Base-by-base conservation (phyloP, 2,329 filamentous ascomycete species). In the Fusarium beomiforme region DNA sequence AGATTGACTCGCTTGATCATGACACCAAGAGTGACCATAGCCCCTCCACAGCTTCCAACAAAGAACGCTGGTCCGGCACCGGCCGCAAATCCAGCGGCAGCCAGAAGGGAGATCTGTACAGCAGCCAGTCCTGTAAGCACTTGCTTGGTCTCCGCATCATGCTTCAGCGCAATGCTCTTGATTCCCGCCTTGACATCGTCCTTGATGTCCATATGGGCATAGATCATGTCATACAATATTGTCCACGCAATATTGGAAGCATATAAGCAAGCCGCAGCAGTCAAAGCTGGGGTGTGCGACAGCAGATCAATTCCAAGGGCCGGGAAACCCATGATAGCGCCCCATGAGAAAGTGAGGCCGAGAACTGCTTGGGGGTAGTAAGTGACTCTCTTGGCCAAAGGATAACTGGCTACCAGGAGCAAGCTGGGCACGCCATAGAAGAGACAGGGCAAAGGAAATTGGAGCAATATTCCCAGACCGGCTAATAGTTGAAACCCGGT, bases 171-270 rank as follows among this genome's bases (percentile, higher is more conserved):
- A 74, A 97, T 96, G 76, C 91, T 93, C 84, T 95, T 97, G 82
- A 97, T 96, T 12, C 94, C 94, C 1, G 91, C 93, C 80, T 94
- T 94, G 67, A 86, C 90, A 77, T 97, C 94, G 75, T 97, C 93
- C 76, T 91, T 91, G 79, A 95, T 92, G 76, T 97, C 94, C 90
- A 96, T 95, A 79, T 97, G 94, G 17, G 94, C 94, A 80, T 97
- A 97, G 34, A 97, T 94, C 89, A 96, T 97, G 79, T 97, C 94
- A 79, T 97, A 97, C 41, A 97, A 82, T 29, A 97, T 87, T 0
- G 93, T 97, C 94, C 94, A 97, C 6, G 93, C 90, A 26, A 96
- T 85, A 74, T 94, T 96, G 44, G 92, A 94, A 14, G 87, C 83
- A 78, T 97, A 97, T 51, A 97, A 83, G 62, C 88, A 88, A 5